Base-by-base conservation (phyloP, 805 yeast species). In the Blastobotrys peoriensis region DNA sequence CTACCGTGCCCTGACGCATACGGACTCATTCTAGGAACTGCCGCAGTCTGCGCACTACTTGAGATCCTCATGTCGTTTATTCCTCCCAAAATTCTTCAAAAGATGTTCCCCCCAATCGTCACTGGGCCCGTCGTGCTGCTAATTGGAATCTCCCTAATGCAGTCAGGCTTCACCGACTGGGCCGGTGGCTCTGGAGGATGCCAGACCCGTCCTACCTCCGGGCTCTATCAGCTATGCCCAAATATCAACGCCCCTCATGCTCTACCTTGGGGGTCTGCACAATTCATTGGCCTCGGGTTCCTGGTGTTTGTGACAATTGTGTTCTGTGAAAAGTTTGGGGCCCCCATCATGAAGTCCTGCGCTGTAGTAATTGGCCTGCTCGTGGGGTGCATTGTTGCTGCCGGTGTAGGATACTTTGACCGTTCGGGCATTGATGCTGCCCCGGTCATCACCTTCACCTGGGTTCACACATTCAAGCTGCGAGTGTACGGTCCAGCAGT, bases 341-440 rank as follows among this genome's bases (percentile, higher is more conserved):
- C 96, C 17, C 97, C 97, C 44, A 83, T 88, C 58, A 84, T 88
- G 93, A 86, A 84, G 60, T 84, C 95, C 1, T 87, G 96, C 74
- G 93, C 96, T 1, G 95, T 88, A 41, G 84, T 88, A 54, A 67
- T 81, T 33, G 96, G 96, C 30, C 69, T 88, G 47, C 66, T 89
- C 21, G 79, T 86, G 30, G 96, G 96, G 25, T 87, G 96, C 69
- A 84, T 88, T 49, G 93, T 88, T 39, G 95, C 93, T 30, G 95
- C 94, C 48, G 96, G 91, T 5, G 76, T 84, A 62, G 89, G 89
- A 22, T 88, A 88, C 68, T 88, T 87, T 60, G 73, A 74, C 50
- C 66, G 70, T 42, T 56, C 70, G 2, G 57, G 67, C 15, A 82
- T 88, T 53, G 75, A 75, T 43, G 66, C 66, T 25, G 94, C 96